Conservation (phyloP, 2,329 filamentous ascomycete genomes). For the Aspergillus unguis region DNA sequence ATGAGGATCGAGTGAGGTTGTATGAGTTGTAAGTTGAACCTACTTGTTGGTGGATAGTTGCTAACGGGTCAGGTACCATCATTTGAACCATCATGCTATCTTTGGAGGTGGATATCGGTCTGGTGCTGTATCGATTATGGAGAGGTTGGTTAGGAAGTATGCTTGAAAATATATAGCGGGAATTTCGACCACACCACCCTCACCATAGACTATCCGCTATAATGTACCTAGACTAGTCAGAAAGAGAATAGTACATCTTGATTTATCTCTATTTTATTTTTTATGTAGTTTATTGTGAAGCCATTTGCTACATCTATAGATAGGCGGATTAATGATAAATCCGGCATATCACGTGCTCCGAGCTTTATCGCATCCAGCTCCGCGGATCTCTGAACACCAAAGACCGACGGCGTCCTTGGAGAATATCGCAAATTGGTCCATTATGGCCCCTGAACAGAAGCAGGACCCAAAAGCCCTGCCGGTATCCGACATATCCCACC, state of each 20-base stretch:
- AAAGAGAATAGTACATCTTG: no score
- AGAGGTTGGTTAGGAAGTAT: slow-evolving; percentile 69
- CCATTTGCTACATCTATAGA: no score
- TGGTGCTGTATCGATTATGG: slow-evolving; percentile 78
- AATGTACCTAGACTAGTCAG: no score
- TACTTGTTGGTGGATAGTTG: background rate
- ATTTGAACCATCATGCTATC: slow-evolving; percentile 81
- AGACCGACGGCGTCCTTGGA: background rate
- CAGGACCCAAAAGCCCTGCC: slow-evolving; percentile 15
- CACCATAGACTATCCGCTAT: no score
- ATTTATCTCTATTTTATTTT: no score
- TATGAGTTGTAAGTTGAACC: slow-evolving; percentile 71
- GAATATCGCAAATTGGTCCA: background rate
- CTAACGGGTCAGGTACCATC: slow-evolving; percentile 66
- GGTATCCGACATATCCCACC: slow-evolving; percentile 13
- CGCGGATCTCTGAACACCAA: no score
- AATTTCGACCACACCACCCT: background rate
- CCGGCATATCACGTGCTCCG: slow-evolving; percentile 4
- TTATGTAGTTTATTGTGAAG: no score
- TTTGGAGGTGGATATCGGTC: slow-evolving; percentile 77
- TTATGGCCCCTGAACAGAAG: slow-evolving; percentile 24
- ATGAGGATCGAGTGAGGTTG: slow-evolving; percentile 73
- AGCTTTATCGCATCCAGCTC: background rate
- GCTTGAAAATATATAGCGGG: slow-evolving; percentile 30
- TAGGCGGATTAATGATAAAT: no score